Evolutionary conservation across 371 early-diverging fungal species (phyloP).

Genomic region (Gilbertella persicaria): DNA sequence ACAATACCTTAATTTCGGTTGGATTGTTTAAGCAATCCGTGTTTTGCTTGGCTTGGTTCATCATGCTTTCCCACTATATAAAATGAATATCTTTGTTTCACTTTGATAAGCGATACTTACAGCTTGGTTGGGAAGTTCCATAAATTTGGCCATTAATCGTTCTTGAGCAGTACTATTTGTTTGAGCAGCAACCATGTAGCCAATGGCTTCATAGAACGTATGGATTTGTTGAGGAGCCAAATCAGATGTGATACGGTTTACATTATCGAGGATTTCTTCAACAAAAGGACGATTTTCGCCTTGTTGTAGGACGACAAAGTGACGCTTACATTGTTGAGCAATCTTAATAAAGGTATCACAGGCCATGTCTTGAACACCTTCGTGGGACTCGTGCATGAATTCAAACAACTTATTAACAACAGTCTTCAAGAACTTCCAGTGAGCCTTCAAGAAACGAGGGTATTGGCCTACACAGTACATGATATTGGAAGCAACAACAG

Average conservation of each 20-base stretch:
- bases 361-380: conserved; percentile 99
- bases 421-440: conserved; percentile 99
- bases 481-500: conserved; percentile 99
- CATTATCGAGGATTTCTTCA: conserved; percentile 85
- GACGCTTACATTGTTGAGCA: conserved; percentile 93
- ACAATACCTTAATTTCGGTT: conserved; percentile 83
- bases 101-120: conserved; percentile 42
- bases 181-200: conserved; percentile 94
- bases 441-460: conserved; percentile 97
- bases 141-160: conserved; percentile 78
- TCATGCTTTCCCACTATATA: conserved; percentile 77
- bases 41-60: conserved; percentile 73
- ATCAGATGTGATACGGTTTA: conserved; percentile 84
- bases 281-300: conserved; percentile 90
- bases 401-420: conserved; percentile 99
- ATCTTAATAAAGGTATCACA: conserved; percentile 99
- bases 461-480: conserved; percentile 99
- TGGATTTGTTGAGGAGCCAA: conserved; percentile 91
- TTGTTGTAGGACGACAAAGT: conserved; percentile 89
- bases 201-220: conserved; percentile 96
- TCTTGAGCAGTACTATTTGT: conserved; percentile 71
- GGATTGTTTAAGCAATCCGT: conserved; percentile 75
- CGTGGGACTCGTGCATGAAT: conserved; percentile 99
- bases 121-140: conserved; percentile 86
- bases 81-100: conserved; percentile 1